phyloP scores from a whole-genome alignment of 163 green algal species.

The Chlamydomonas reinhardtii region DNA sequence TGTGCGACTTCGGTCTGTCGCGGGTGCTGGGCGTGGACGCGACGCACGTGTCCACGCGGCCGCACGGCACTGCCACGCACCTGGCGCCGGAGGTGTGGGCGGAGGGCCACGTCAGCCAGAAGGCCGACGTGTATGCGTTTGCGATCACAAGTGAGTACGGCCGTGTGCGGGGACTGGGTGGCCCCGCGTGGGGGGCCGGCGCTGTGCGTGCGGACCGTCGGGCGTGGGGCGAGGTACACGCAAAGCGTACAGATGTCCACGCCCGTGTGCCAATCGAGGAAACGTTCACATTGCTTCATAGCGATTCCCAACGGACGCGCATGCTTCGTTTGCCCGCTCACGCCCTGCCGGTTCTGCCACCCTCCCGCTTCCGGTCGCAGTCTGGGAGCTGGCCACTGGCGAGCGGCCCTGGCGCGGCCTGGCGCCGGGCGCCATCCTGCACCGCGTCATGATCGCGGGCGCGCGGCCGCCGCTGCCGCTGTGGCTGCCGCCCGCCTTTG shows the following conservation, averaged over 20 bases:
- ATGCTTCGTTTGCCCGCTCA: no score
- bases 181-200: no score
- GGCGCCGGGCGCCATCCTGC: neutral
- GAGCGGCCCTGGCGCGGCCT: conserved; percentile 6
- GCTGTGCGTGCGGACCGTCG: no score
- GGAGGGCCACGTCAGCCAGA: conserved; percentile 14
- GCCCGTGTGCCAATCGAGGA: no score
- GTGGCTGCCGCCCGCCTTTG: neutral
- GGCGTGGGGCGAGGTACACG: no score
- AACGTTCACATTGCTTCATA: no score
- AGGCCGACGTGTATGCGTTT: conserved; percentile 13
- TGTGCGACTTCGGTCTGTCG: conserved; percentile 11
- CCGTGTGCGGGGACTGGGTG: no score
- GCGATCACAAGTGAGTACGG: conserved; percentile 4
- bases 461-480: neutral
- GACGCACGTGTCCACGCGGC: conserved; percentile 10
- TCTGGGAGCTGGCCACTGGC: conserved; percentile 15
- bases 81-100: conserved; percentile 24
- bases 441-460: neutral
- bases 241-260: no score
- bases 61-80: conserved; percentile 22
- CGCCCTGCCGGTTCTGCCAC: no score
- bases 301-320: no score
- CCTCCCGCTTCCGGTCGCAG: no score
- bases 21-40: conserved; percentile 15